These are phyloP conservation scores for carrot (Daucus carota) DNA, from an alignment of 129 eudicot genomes.

Conservation along the genomic window DNA sequence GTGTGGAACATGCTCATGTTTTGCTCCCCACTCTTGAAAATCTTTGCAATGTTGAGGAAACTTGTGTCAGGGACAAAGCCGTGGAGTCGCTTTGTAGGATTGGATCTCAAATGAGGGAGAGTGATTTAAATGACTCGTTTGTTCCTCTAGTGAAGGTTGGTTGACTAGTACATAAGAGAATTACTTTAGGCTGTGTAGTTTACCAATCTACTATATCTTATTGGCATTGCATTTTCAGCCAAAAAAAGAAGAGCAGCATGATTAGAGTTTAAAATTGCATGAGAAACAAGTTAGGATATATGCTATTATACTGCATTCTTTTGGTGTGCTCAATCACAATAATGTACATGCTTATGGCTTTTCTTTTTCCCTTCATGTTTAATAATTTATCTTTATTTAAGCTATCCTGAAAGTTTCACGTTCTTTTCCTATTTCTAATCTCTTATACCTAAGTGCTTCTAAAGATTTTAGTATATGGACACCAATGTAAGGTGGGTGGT, in stretches of 20 bases:
- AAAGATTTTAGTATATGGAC: not conserved
- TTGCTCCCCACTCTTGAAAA: constrained; percentile 91
- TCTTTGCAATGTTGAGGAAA: constrained; percentile 95
- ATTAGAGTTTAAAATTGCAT: not conserved
- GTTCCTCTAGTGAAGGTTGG: constrained; percentile 90
- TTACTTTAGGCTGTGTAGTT: not conserved
- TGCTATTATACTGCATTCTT: not conserved
- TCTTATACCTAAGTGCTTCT: not conserved
- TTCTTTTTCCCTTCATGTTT: not conserved
- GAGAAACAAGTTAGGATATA: not conserved
- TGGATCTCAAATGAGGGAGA: constrained; percentile 94
- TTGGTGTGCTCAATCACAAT: not conserved
- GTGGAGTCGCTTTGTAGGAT: constrained; percentile 91
- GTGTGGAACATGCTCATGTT: constrained; percentile 85
- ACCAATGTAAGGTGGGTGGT: not conserved
- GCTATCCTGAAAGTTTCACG: not conserved
- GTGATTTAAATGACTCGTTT: constrained; percentile 76
- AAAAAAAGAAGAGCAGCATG: not conserved
- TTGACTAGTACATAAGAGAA: not conserved
- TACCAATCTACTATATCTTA: constrained; percentile 5
- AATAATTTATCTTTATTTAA: not conserved
- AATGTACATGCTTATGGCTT: not conserved
- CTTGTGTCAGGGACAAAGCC: constrained; percentile 94
- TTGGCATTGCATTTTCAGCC: not conserved
- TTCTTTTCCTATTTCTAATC: not conserved